Evolutionary conservation across 768 basidiomycete genomes (phyloP).

Genomic region (Termitomyces heimii): DNA sequence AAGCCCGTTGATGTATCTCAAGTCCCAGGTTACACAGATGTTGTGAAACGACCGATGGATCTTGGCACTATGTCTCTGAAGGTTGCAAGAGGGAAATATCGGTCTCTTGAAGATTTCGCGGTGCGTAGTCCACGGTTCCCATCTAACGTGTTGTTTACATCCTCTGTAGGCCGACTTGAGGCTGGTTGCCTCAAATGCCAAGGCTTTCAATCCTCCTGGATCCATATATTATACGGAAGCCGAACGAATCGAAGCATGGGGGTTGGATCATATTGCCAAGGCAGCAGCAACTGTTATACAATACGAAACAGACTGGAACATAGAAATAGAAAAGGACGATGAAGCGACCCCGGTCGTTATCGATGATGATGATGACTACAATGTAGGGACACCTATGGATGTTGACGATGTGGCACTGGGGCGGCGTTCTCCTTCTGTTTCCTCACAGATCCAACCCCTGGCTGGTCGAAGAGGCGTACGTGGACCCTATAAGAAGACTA

Average conservation of each 20-base stretch:
- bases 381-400: conserved; percentile 36
- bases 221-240: conserved; percentile 74
- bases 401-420: conserved; percentile 32
- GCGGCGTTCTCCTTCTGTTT: conserved; percentile 41
- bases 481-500: conserved; percentile 46
- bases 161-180: conserved; percentile 54
- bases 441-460: conserved; percentile 33
- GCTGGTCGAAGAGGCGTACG: conserved; percentile 38
- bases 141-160: conserved; percentile 4
- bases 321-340: conserved; percentile 70
- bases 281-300: conserved; percentile 72
- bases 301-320: conserved; percentile 80
- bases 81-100: conserved; percentile 70
- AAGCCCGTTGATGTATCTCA: conserved; percentile 54
- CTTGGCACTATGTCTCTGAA: conserved; percentile 82
- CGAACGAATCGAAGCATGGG: conserved; percentile 63
- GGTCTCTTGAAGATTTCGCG: conserved; percentile 73
- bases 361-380: conserved; percentile 34
- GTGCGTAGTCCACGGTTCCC: conserved; percentile 33
- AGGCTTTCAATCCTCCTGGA: conserved; percentile 69
- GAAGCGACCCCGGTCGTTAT: conserved; percentile 32
- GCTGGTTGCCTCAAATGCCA: conserved; percentile 70
- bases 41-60: conserved; percentile 88
- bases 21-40: conserved; percentile 58
- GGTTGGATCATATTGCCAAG: conserved; percentile 66